Evolutionary conservation across 2,329 filamentous ascomycete species (phyloP).

Genomic region (Penicillium sclerotigenum): DNA sequence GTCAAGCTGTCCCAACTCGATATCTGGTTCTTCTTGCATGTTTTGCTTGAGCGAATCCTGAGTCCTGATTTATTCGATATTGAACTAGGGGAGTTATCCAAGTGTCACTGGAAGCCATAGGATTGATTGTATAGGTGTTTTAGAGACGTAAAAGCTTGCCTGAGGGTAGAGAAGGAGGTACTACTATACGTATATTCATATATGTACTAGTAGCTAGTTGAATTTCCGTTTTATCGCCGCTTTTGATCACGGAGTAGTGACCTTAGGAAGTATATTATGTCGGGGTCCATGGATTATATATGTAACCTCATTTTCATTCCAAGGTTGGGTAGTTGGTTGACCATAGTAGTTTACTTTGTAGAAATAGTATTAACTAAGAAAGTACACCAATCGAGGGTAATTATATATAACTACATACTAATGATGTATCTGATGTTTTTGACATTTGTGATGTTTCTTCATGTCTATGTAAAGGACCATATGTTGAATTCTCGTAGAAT

Average conservation of each 20-base stretch:
- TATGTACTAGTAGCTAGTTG: background rate
- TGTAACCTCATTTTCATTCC: background rate
- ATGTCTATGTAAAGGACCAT: too few species aligned
- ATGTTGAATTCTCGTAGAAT: too few species aligned
- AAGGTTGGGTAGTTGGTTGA: background rate
- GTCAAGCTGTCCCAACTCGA: background rate
- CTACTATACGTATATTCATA: background rate
- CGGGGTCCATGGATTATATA: background rate
- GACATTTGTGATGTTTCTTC: too few species aligned
- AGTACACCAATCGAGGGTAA: too few species aligned
- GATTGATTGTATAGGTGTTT: background rate
- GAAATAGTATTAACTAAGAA: too few species aligned
- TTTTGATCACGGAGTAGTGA: background rate
- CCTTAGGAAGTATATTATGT: background rate
- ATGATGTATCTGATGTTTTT: too few species aligned
- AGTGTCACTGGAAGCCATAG: background rate
- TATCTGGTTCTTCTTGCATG: background rate
- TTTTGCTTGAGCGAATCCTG: background rate
- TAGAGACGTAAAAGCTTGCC: background rate
- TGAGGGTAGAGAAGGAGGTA: too few species aligned
- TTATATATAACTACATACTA: too few species aligned
- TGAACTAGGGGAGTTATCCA: background rate
- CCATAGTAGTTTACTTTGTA: too few species aligned
- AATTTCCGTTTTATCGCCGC: background rate
- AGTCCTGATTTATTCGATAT: background rate